These are phyloP conservation scores for Xerocomus brunneocitrinus DNA, from an alignment of 768 basidiomycete species.

Conservation along the genomic window DNA sequence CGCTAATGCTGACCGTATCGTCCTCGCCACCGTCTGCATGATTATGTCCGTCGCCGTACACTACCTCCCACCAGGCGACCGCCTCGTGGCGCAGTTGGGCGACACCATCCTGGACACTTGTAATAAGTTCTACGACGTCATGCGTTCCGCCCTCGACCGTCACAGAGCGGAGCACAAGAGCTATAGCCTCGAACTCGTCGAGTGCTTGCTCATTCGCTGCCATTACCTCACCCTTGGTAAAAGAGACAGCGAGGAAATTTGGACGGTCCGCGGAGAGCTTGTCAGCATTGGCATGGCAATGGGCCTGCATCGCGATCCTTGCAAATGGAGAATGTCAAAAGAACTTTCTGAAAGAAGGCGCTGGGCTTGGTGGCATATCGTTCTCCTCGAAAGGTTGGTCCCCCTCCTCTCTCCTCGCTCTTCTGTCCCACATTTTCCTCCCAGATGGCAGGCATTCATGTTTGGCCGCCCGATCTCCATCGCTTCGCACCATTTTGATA, in stretches of 20 bases:
- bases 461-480: constrained; percentile 76
- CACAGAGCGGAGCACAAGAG: constrained; percentile 55
- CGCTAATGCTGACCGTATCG: constrained; percentile 57
- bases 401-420: constrained; percentile 1
- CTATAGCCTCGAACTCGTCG: constrained; percentile 70
- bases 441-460: constrained; percentile 84
- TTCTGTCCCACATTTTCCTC: constrained; percentile 7
- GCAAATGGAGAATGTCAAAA: constrained; percentile 65
- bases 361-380: constrained; percentile 91
- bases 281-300: constrained; percentile 73
- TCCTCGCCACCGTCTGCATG: constrained; percentile 67
- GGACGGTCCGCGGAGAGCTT: constrained; percentile 70
- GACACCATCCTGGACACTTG: constrained; percentile 60
- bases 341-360: constrained; percentile 71
- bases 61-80: constrained; percentile 66
- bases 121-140: constrained; percentile 63
- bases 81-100: constrained; percentile 48
- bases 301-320: constrained; percentile 85
- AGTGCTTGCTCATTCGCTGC: constrained; percentile 62
- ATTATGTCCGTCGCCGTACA: constrained; percentile 71
- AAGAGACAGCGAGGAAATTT: constrained; percentile 76
- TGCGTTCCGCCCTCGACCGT: constrained; percentile 58
- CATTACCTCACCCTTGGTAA: constrained; percentile 73
- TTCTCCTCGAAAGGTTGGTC: constrained; percentile 72
- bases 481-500: constrained; percentile 81